A percentile compares a stretch with the other conserved stretches of the same genome.
These are phyloP conservation scores for Irineochytrium annulatum DNA, from an alignment of 192 early-diverging fungal species.

Conservation along the genomic window DNA sequence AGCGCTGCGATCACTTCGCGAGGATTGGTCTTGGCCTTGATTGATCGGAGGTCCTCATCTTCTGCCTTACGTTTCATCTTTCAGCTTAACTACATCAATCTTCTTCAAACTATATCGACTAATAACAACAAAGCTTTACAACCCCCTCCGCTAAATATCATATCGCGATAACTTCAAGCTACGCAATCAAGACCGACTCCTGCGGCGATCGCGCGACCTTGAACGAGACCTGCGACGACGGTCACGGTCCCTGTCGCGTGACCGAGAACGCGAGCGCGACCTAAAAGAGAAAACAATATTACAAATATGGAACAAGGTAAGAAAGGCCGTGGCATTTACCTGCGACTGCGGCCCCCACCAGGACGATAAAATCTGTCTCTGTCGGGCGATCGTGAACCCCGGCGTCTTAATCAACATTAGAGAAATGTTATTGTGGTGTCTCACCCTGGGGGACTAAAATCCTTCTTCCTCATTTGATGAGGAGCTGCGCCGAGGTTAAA, in stretches of 20 bases:
- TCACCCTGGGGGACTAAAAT: neutral
- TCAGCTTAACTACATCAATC: too few relatives aligned
- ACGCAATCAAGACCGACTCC: too few relatives aligned
- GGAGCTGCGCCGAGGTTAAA: constrained; percentile 23
- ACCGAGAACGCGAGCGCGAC: neutral
- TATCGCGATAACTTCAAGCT: too few relatives aligned
- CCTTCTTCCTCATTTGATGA: constrained; percentile 22
- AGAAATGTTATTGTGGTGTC: neutral
- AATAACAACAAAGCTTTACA: too few relatives aligned
- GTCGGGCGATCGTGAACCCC: constrained; percentile 4
- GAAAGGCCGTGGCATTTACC: constrained; percentile 1
- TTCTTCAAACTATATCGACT: too few relatives aligned
- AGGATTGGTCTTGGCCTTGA: too few relatives aligned
- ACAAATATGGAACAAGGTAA: neutral
- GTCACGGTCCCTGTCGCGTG: constrained; percentile 3
- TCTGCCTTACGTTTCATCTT: too few relatives aligned
- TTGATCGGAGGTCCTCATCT: too few relatives aligned
- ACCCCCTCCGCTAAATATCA: too few relatives aligned
- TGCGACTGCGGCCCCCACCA: neutral
- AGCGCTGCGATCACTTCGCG: too few relatives aligned
- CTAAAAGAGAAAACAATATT: neutral
- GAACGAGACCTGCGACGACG: constrained; percentile 19
- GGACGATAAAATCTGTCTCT: constrained; percentile 9
- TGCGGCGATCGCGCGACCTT: constrained; percentile 15
- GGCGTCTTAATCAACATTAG: neutral